Evolutionary conservation across 257 asterid species (phyloP), one percentile per base, ranked within the genome.

Genomic region (Gentiana straminea): DNA sequence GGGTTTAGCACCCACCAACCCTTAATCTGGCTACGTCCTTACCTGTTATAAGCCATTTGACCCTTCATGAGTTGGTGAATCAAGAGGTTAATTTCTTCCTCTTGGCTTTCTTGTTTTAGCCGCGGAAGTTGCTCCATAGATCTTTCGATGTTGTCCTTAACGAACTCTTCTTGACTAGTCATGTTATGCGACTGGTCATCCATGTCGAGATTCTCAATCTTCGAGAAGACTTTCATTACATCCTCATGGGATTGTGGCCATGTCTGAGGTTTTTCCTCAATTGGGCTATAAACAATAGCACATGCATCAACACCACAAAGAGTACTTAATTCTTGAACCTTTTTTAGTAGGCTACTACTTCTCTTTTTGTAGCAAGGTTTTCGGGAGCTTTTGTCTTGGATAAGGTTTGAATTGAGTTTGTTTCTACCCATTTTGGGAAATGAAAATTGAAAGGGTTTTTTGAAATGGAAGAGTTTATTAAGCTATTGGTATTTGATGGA

Each of bases 141-240:
- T 49, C 63, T 71, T 4, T 12, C 10, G 8, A 71, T 32, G n/a
- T 53, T 54, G 4, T 49, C 3, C 34, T 1, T 1, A 1, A 7
- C 46, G 50, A 62, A 71, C 1, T 53, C 15, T 37, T 64, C 55
- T 9, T 37, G 59, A 8, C 37, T 39, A n/a, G n/a, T n/a, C n/a
- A 46, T 64, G 4, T 24, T 32, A 10, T 13, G 35, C 1, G 6
- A 1, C 7, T 33, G 58, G 3, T 51, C 58, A 0, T 3, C n/a
- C n/a, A n/a, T n/a, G n/a, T n/a, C n/a, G 6, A 72, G 34, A 2
- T 1, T 15, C 48, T 32, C 35, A 43, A 61, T 65, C 35, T 8
- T 61, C 4, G 7, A 13, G 7, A 70, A 4, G 12, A 63, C 45
- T 4, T 7, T 0, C 12, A 8, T 5, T n/a, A 55, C 35, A 1